A percentile compares a stretch with the other conserved stretches of the same genome.
Conservation (phyloP, 139 green algal species). For the Coelastrella sp. region DNA sequence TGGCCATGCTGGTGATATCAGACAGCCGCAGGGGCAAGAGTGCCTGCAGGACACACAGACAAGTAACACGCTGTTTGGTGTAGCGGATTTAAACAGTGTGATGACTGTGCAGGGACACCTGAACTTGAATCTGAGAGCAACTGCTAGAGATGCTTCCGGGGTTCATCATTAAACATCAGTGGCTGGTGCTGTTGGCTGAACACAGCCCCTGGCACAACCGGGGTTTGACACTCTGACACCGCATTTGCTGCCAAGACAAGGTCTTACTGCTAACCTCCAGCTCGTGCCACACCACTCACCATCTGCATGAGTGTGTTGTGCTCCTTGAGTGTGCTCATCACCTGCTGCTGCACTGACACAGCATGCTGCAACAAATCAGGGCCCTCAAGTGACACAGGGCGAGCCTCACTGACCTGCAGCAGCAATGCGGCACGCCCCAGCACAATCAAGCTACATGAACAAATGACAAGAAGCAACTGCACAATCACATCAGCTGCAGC, state of each 20-base stretch:
- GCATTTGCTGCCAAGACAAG: neutral
- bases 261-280: neutral
- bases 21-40: conserved; percentile 1
- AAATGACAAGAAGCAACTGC: neutral
- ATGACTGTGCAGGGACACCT: neutral
- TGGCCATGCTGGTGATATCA: conserved; percentile 21
- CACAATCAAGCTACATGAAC: neutral
- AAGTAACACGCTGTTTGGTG: neutral
- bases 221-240: neutral
- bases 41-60: neutral
- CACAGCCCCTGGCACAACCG: no score
- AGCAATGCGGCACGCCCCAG: no score
- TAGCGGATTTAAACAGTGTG: neutral
- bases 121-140: no score
- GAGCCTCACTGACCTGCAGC: neutral
- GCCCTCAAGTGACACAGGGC: neutral
- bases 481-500: neutral
- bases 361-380: conserved; percentile 5
- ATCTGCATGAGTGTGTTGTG: conserved; percentile 20
- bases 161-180: no score
- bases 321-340: conserved; percentile 14
- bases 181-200: no score
- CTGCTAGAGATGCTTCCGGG: no score
- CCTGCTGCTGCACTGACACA: neutral
- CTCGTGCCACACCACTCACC: conserved; percentile 1